These are phyloP conservation scores for Phialophora expanda DNA, from an alignment of 2,329 filamentous ascomycete species.

Conservation along the genomic window DNA sequence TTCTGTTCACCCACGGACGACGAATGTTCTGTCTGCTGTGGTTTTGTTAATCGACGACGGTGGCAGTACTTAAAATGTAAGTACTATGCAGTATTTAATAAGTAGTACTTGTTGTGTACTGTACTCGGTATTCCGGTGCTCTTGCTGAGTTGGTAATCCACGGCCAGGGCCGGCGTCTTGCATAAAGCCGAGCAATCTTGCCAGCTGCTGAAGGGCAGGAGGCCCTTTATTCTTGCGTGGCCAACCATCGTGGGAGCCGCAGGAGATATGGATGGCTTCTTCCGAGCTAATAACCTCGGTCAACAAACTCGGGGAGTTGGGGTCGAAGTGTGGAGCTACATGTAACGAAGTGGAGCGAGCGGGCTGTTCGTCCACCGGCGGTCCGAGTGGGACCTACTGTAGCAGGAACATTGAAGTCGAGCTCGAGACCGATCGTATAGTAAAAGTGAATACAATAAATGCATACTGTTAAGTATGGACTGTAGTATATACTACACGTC, in stretches of 20 bases:
- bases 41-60: no score
- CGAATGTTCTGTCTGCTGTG: background rate
- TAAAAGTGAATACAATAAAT: no score
- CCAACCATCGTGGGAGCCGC: background rate
- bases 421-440: no score
- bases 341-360: no score
- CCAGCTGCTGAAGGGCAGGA: background rate
- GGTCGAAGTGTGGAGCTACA: background rate
- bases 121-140: background rate
- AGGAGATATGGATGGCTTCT: background rate
- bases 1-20: background rate
- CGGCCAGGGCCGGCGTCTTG: background rate
- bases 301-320: background rate
- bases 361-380: no score
- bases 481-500: no score
- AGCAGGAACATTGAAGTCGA: no score
- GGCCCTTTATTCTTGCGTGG: background rate
- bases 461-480: no score
- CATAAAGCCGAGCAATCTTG: slow-evolving; percentile 4
- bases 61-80: no score
- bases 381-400: no score
- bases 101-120: no score
- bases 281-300: background rate
- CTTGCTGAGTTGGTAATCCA: background rate
- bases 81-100: no score